Evolutionary conservation across 768 basidiomycete genomes (phyloP), one percentile per base, ranked within the genome.

Genomic region (Kwoniella heveanensis): DNA sequence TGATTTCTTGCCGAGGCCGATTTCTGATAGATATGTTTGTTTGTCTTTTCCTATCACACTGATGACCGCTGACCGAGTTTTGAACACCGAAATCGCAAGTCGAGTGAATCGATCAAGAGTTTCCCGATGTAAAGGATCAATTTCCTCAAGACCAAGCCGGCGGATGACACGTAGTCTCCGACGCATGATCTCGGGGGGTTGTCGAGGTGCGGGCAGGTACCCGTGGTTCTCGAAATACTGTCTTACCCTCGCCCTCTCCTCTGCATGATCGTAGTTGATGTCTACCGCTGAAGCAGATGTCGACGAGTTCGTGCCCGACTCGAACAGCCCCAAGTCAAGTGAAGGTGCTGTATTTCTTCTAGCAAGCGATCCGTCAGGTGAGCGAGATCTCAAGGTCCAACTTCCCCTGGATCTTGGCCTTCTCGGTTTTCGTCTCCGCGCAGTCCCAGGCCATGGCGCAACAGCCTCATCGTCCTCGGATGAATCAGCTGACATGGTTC

Each of bases 81-180:
- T 70, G 62, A 76, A 74, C 1, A 79, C 65, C 0, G 67, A 69
- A 1, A 64, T 65, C 7, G 78, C 78, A 0, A 79, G 61, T 17
- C 78, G 64, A 1, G 74, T 76, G 59, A 76, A 79, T 9, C 76
- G 68, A 53, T 76, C 74, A 6, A 79, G 61, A 1, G 67, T 64
- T 4, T 54, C 63, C 0, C 66, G 56, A 30, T 70, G 65, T 2
- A 68, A 46, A 9, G 61, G 56, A 24, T 68, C 65, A 4, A 67
- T 66, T 5, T 59, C 58, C 5, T 73, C 74, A 1, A 76, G 57
- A 1, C 72, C 74, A 1, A 76, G 60, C 21, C 72, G 65, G 2
- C 74, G 65, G n/a, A 77, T 72, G 6, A 73, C 67, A 2, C 68
- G 60, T 26, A 77, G 54, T 27, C 75, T 64, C 12, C 75, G 54